These are phyloP conservation scores for Abortiporus biennis DNA, from an alignment of 1,284 basidiomycete species.

Conservation along the genomic window DNA sequence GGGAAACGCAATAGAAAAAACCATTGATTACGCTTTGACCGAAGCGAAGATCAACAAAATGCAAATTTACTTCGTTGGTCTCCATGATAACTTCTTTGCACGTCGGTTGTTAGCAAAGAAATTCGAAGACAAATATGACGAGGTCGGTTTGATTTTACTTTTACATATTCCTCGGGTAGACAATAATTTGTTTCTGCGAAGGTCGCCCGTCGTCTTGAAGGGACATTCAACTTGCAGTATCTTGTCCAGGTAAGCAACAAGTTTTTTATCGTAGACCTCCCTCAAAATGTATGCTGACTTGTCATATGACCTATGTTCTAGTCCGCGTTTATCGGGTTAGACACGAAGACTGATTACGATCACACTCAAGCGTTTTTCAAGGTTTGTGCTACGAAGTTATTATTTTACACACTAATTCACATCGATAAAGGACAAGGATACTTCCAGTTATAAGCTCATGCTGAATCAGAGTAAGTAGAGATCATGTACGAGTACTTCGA, in stretches of 20 bases:
- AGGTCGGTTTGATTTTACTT: not conserved
- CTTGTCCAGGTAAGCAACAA: not conserved
- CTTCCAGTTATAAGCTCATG: constrained; percentile 2
- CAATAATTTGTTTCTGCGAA: not conserved
- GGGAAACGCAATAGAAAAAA: constrained; percentile 24
- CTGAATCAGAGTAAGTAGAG: constrained; percentile 6
- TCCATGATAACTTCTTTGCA: constrained; percentile 33
- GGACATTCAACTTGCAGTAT: constrained; percentile 3
- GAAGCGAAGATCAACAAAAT: constrained; percentile 62
- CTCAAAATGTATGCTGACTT: too few species aligned
- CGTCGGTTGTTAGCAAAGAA: not conserved
- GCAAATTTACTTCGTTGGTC: constrained; percentile 44
- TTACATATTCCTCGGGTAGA: not conserved
- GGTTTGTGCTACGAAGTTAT: not conserved
- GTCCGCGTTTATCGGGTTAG: not conserved
- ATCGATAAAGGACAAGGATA: constrained; percentile 6
- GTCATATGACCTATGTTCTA: not conserved
- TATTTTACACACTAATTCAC: not conserved
- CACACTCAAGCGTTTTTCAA: constrained; percentile 4
- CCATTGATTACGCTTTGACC: constrained; percentile 32
- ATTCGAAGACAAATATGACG: constrained; percentile 4
- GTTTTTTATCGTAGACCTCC: too few species aligned
- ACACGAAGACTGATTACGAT: constrained; percentile 3
- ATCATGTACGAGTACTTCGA: not conserved
- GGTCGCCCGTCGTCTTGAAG: constrained; percentile 1